Percentiles rank a stretch among this genome's conserved stretches.
These are phyloP conservation scores for Rhododendron vialii DNA, from an alignment of 148 eudicot species.

Conservation along the genomic window DNA sequence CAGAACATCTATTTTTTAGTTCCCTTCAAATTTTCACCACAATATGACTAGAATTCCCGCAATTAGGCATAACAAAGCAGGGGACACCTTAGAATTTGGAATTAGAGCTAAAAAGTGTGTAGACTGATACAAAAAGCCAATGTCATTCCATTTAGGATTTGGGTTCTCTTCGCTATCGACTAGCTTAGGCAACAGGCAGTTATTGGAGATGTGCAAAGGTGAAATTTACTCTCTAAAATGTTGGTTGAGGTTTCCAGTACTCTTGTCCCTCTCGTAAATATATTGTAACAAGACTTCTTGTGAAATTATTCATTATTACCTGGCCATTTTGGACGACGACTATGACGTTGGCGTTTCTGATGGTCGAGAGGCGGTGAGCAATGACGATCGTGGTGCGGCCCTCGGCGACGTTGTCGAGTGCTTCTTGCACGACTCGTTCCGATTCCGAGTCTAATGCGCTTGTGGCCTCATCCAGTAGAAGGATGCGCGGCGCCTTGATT, in stretches of 20 bases:
- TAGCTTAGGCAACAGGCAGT: no score
- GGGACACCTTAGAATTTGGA: no score
- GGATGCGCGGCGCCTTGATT: not conserved
- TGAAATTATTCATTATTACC: not conserved
- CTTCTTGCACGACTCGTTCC: not conserved
- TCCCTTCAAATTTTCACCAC: not conserved
- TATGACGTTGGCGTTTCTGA: not conserved
- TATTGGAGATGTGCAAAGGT: not conserved
- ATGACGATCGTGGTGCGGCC: not conserved
- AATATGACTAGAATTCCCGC: not conserved
- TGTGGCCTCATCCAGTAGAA: not conserved
- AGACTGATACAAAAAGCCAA: not conserved
- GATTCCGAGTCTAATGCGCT: not conserved
- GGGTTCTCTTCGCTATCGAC: no score
- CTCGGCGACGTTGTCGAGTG: not conserved
- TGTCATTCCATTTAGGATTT: no score
- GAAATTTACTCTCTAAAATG: not conserved
- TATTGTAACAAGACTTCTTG: not conserved
- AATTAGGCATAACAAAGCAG: not conserved
- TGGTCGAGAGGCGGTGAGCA: not conserved
- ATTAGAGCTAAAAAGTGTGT: not conserved
- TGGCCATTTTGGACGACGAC: not conserved
- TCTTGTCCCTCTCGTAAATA: not conserved
- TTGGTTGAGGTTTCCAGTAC: not conserved
- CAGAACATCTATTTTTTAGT: not conserved